Percentiles rank a stretch among this genome's conserved stretches.
phyloP scores from a whole-genome alignment of 176 grass and related monocot species.

The Carex myosuroides region DNA sequence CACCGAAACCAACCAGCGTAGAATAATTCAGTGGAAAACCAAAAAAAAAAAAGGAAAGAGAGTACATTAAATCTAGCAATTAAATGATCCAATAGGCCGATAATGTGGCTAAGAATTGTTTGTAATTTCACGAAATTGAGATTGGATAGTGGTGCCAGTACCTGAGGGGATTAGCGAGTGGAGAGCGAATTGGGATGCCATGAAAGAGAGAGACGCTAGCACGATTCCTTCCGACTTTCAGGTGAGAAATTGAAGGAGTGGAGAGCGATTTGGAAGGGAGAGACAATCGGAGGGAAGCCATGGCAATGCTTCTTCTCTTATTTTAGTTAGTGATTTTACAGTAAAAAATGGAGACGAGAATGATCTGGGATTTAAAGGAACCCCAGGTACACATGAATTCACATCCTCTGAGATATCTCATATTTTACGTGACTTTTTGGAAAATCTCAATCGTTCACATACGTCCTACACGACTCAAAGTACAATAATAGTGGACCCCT shows the following conservation, averaged over 20 bases:
- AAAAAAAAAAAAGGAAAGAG: background rate
- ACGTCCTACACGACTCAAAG: too few relatives aligned
- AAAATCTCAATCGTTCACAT: too few relatives aligned
- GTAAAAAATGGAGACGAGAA: too few relatives aligned
- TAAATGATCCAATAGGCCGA: background rate
- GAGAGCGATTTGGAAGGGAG: background rate
- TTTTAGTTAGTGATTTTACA: background rate
- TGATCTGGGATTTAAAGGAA: background rate
- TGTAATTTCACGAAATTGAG: background rate
- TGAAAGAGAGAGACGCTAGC: background rate
- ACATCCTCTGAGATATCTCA: too few relatives aligned
- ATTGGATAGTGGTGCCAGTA: background rate
- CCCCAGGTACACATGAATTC: background rate
- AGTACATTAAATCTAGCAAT: background rate
- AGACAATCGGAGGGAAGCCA: conserved; percentile 9
- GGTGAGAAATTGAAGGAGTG: background rate
- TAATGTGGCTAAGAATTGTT: background rate
- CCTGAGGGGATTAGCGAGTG: conserved; percentile 19
- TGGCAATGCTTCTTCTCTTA: background rate
- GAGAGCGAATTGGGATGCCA: background rate
- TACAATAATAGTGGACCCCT: too few relatives aligned
- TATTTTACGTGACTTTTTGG: too few relatives aligned
- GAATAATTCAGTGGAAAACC: background rate
- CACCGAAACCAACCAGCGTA: background rate
- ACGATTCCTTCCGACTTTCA: background rate